Base-by-base conservation (phyloP, 2,329 filamentous ascomycete species). In the Pseudofabraea citricarpa region DNA sequence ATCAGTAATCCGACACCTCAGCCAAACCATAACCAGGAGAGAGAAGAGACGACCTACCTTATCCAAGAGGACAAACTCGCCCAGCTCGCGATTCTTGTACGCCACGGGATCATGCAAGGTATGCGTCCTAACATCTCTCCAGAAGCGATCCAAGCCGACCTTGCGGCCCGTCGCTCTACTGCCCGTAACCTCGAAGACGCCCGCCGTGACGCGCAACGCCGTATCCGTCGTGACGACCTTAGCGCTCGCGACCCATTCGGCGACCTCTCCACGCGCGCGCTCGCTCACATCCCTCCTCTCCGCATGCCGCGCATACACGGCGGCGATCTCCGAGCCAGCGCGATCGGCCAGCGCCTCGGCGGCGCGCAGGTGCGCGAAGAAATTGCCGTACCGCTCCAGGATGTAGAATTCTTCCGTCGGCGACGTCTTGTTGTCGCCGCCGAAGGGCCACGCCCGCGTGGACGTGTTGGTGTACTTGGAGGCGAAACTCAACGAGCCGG, bases 121-220 rank as follows among this genome's bases (percentile, higher is more conserved):
- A 61, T 85, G 81, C 4, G 79, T 83, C 5, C 81, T 62, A n/a
- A 84, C 64, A 54, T 85, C 80, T 36, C 81, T 68, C 79, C 79
- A 85, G 60, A 80, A 85, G 1, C 80, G 65, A 63, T 84, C 81
- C 45, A 85, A 61, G 0, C 78, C 79, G 1, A 80, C 72, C 51
- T 74, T 81, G 42, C 65, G 64, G 0, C 72, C 70, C 1, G 80
- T 84, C 0, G 79, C 70, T 47, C 74, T 72, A 0, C 78, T 69
- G 0, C 77, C 81, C 0, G 79, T 80, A 5, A 82, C 75, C 56
- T 85, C 81, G 53, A 85, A 85, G 2, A 84, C 69, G 0, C 79
- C 79, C 0, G 69, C 62, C 0, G 80, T 81, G 3, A 85, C 76
- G 4, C 70, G 61, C 13, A 85, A 60, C 0, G 71, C 72, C 0